A percentile compares a stretch with the other conserved stretches of the same genome.
These are phyloP conservation scores for Pseudonitzschia multistriata DNA, from an alignment of 108 stramenopile species.

Conservation along the genomic window DNA sequence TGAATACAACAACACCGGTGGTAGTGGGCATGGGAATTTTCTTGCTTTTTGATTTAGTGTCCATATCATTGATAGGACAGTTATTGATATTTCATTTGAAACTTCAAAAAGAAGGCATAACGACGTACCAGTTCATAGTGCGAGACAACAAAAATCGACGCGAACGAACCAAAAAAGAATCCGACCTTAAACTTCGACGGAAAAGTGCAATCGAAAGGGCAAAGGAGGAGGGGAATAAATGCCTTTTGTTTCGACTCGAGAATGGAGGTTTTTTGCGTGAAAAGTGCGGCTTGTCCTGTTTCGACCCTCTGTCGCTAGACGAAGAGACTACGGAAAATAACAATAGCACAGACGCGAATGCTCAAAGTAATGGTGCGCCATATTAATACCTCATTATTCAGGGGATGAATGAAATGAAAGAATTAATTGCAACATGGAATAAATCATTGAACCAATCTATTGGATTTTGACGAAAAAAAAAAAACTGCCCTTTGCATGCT, in stretches of 20 bases:
- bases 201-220: slow-evolving; percentile 29
- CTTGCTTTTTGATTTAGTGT: slow-evolving; percentile 44
- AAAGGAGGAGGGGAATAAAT: slow-evolving; percentile 13
- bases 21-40: slow-evolving; percentile 45
- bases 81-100: slow-evolving; percentile 75
- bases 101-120: slow-evolving; percentile 60
- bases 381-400: background rate
- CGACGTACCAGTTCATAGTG: slow-evolving; percentile 89
- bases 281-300: slow-evolving; percentile 19
- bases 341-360: background rate
- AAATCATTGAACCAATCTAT: background rate
- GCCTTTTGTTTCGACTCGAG: slow-evolving; percentile 1
- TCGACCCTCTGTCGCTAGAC: slow-evolving; percentile 24
- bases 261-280: slow-evolving; percentile 13
- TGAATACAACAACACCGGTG: slow-evolving; percentile 24
- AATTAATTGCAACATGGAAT: background rate
- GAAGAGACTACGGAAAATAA: slow-evolving; percentile 1
- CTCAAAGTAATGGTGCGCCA: background rate
- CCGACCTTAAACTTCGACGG: slow-evolving; percentile 42
- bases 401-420: background rate
- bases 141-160: slow-evolving; percentile 54
- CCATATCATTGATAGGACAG: slow-evolving; percentile 59
- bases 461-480: background rate
- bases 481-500: no score
- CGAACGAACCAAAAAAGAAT: slow-evolving; percentile 37